A percentile compares a stretch with the other conserved stretches of the same genome.
Evolutionary conservation across 345 rosid genomes (phyloP).

Genomic region (Salix arbutifolia): DNA sequence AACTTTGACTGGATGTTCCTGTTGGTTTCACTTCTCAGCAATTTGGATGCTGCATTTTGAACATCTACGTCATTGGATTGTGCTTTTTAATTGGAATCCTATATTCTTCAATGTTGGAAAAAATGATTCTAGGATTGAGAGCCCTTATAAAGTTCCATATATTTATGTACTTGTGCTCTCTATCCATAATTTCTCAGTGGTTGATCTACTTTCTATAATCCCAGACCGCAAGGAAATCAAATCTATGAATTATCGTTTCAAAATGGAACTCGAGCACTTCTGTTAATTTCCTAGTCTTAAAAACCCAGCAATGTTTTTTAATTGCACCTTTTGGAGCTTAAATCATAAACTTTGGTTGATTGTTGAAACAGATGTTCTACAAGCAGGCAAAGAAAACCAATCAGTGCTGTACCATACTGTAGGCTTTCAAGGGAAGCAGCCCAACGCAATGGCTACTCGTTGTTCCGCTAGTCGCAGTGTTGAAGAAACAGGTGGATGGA

Average conservation of each 20-base stretch:
- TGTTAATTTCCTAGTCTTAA: background rate
- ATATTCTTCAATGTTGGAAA: background rate
- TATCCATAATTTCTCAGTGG: background rate
- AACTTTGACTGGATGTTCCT: background rate
- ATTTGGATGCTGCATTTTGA: background rate
- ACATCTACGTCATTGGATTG: background rate
- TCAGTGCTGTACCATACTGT: conserved; percentile 85
- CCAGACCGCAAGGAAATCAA: background rate
- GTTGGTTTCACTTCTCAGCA: background rate
- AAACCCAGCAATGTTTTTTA: background rate
- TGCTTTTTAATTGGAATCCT: background rate
- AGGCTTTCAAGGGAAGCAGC: conserved; percentile 24
- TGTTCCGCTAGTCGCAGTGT: conserved; percentile 7
- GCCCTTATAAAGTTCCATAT: background rate
- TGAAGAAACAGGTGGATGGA: conserved; percentile 16
- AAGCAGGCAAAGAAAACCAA: conserved; percentile 97
- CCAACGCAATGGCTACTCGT: background rate
- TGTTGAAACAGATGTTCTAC: conserved; percentile 89
- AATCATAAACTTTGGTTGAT: background rate
- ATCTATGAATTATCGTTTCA: background rate
- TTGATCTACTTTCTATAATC: background rate
- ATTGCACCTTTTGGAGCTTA: background rate
- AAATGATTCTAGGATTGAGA: background rate
- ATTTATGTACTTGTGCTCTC: background rate
- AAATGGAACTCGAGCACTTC: background rate